A percentile compares a stretch with the other conserved stretches of the same genome.
Conservation (phyloP, 495 filamentous ascomycete genomes). For the Penicillium riverlandense region DNA sequence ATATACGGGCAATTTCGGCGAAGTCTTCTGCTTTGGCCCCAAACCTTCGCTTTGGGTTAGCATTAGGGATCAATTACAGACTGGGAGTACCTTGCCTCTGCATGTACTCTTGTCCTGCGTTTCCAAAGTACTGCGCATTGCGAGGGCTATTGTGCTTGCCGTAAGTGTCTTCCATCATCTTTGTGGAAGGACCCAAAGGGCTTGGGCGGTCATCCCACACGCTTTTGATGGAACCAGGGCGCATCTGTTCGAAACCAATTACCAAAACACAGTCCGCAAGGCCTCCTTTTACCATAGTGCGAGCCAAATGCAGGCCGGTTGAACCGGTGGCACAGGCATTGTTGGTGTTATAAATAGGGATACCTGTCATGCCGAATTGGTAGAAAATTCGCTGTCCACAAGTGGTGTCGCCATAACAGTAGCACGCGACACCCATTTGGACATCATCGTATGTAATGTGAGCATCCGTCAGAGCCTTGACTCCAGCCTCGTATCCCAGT, state of each 20-base stretch:
- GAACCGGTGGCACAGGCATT: conserved; percentile 96
- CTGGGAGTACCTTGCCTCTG: conserved; percentile 66
- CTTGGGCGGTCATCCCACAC: conserved; percentile 75
- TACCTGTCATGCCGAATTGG: conserved; percentile 94
- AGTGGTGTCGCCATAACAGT: conserved; percentile 92
- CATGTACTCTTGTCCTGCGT: conserved; percentile 91
- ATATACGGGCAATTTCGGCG: conserved; percentile 90
- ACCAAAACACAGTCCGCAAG: conserved; percentile 82
- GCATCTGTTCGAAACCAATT: conserved; percentile 99
- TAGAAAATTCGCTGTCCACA: conserved; percentile 97
- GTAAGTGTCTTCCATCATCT: conserved; percentile 79
- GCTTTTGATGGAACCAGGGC: conserved; percentile 70
- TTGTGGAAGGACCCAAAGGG: conserved; percentile 60
- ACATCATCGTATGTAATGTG: conserved; percentile 96
- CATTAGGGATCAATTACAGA: no score
- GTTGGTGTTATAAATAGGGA: conserved; percentile 95
- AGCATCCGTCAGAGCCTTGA: conserved; percentile 94
- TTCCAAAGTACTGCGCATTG: conserved; percentile 92
- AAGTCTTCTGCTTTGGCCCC: conserved; percentile 72
- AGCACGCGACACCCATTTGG: conserved; percentile 92
- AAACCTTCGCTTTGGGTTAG: no score
- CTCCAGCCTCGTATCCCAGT: conserved; percentile 87
- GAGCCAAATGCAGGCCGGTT: conserved; percentile 78
- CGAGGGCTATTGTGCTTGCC: conserved; percentile 74
- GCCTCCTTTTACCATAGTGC: conserved; percentile 71